phyloP scores from a whole-genome alignment of 768 basidiomycete species.

The Porphyrellus cyaneotinctus region DNA sequence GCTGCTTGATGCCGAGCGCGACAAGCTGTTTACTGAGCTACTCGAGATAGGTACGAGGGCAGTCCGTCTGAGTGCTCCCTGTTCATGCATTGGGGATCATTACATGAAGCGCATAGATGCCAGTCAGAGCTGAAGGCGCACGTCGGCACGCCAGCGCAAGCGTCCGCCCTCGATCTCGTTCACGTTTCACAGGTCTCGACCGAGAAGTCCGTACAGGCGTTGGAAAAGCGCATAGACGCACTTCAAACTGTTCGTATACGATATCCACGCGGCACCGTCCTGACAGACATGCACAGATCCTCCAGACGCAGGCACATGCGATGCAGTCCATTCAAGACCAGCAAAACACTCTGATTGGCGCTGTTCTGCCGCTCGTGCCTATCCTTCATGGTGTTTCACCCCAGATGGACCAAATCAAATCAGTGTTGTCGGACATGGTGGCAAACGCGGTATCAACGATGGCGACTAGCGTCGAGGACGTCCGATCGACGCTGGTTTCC shows the following conservation, averaged over 20 bases:
- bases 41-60: slow-evolving; percentile 10
- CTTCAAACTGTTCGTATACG: slow-evolving; percentile 43
- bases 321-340: slow-evolving; percentile 52
- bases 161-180: slow-evolving; percentile 34
- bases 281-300: slow-evolving; percentile 31
- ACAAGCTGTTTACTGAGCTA: slow-evolving; percentile 52
- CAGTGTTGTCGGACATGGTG: slow-evolving; percentile 16
- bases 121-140: slow-evolving; percentile 58
- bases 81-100: slow-evolving; percentile 4
- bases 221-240: slow-evolving; percentile 55
- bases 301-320: slow-evolving; percentile 53
- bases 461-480: slow-evolving; percentile 11
- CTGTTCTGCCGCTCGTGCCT: slow-evolving; percentile 57
- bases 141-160: slow-evolving; percentile 56
- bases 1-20: slow-evolving; percentile 58
- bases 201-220: slow-evolving; percentile 37
- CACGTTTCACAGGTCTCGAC: slow-evolving; percentile 39
- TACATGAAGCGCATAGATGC: slow-evolving; percentile 51
- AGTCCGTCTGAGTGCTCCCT: not conserved
- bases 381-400: slow-evolving; percentile 55
- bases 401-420: slow-evolving; percentile 40
- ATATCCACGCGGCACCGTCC: slow-evolving; percentile 4
- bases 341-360: slow-evolving; percentile 34
- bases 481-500: slow-evolving; percentile 10
- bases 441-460: slow-evolving; percentile 16